These are phyloP conservation scores for Chlamydomonas sp. DNA, from an alignment of 139 green algal species.

Conservation along the genomic window DNA sequence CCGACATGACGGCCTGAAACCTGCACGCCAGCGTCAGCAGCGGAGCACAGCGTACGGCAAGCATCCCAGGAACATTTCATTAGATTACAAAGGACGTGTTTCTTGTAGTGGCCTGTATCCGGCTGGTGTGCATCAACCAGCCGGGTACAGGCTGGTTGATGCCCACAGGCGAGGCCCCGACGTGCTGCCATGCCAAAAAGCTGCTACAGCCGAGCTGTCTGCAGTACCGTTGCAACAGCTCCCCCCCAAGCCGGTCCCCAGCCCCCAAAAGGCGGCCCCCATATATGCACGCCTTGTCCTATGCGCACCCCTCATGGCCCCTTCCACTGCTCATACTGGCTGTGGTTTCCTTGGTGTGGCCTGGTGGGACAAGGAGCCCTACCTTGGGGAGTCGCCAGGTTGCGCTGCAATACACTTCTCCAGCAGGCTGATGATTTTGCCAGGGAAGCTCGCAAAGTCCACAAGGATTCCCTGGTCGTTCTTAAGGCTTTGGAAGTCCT, in stretches of 20 bases:
- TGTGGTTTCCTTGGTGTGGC: too few species aligned
- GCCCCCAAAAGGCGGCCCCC: neutral
- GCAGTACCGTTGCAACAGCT: too few species aligned
- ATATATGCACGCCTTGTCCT: too few species aligned
- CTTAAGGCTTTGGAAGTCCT: constrained; percentile 89
- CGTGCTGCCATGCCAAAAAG: too few species aligned
- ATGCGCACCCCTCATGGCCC: too few species aligned
- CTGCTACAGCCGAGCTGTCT: too few species aligned
- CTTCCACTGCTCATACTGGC: too few species aligned
- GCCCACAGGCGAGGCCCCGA: too few species aligned
- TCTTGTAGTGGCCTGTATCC: too few species aligned
- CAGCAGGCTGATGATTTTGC: constrained; percentile 89
- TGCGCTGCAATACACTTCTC: constrained; percentile 75
- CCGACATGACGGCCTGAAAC: constrained; percentile 70
- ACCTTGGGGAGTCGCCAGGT: constrained; percentile 69
- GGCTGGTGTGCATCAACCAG: too few species aligned
- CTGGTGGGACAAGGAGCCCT: neutral
- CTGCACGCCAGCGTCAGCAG: constrained; percentile 33
- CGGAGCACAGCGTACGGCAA: neutral
- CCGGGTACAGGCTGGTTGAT: too few species aligned
- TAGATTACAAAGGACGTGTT: too few species aligned
- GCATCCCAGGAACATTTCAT: neutral
- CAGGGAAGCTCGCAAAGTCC: constrained; percentile 89
- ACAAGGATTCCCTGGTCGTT: constrained; percentile 93
- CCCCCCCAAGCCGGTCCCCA: neutral